Conservation (phyloP, 208 protist genomes). For the Naegleria lovaniensis region DNA sequence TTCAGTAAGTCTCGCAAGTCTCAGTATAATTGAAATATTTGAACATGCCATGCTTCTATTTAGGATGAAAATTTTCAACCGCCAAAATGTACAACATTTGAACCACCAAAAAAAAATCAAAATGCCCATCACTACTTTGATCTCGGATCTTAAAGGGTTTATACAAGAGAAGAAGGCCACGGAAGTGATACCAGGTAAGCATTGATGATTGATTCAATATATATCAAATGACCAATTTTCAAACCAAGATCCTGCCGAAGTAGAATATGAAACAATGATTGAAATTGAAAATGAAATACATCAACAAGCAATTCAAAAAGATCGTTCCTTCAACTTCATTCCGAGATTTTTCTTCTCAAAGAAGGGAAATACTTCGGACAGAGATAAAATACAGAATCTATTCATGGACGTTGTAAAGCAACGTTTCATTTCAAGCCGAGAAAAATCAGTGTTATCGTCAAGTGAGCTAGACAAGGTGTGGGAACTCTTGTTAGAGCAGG, state of each 20-base stretch:
- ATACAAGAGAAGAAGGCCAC: background rate
- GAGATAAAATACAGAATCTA: background rate
- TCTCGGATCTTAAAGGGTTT: background rate
- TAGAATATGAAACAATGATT: background rate
- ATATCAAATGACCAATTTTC: too few relatives aligned
- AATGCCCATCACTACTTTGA: background rate
- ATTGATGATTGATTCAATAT: background rate
- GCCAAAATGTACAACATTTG: too few relatives aligned
- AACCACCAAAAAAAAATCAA: too few relatives aligned
- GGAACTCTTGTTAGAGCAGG: background rate
- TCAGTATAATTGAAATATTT: too few relatives aligned
- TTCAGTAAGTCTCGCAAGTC: too few relatives aligned
- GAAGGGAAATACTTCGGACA: background rate
- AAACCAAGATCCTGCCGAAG: background rate
- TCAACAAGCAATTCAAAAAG: background rate
- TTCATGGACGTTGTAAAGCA: background rate
- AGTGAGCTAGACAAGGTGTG: background rate
- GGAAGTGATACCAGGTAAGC: background rate
- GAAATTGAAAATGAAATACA: background rate
- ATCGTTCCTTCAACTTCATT: background rate
- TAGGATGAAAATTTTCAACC: too few relatives aligned
- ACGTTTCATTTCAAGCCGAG: background rate
- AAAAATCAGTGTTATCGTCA: background rate
- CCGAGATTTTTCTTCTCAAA: conserved; percentile 8
- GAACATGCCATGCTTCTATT: too few relatives aligned